These are phyloP conservation scores for Citeromyces siamensis DNA, from an alignment of 1,139 yeast species.

Conservation along the genomic window DNA sequence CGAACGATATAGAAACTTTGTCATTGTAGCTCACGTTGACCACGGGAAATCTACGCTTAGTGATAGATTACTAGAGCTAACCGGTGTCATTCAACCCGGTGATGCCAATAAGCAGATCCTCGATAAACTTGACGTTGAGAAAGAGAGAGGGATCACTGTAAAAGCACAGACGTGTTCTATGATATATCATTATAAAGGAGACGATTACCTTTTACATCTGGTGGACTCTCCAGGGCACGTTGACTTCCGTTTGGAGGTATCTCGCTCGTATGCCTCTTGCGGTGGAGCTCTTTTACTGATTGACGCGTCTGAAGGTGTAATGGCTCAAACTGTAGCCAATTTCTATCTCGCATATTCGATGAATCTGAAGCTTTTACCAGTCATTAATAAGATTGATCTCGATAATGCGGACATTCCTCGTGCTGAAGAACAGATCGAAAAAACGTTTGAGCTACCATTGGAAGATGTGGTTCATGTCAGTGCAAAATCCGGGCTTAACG, in stretches of 20 bases:
- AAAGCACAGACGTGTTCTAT: conserved; percentile 95
- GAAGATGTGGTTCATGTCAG: conserved; percentile 78
- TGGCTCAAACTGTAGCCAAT: conserved; percentile 96
- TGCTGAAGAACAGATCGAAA: conserved; percentile 74
- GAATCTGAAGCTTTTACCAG: conserved; percentile 75
- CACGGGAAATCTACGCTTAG: conserved; percentile 93
- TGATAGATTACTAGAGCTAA: conserved; percentile 74
- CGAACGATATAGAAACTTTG: conserved; percentile 76
- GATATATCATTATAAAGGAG: conserved; percentile 62
- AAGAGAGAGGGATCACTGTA: conserved; percentile 93
- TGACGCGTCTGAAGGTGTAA: conserved; percentile 95
- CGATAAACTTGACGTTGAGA: conserved; percentile 87
- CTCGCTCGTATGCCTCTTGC: conserved; percentile 90
- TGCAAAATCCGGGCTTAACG: conserved; percentile 84
- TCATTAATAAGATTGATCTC: conserved; percentile 84
- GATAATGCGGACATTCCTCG: conserved; percentile 78
- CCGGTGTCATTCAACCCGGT: conserved; percentile 77
- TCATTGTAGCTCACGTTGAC: conserved; percentile 95
- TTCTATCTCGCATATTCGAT: conserved; percentile 81
- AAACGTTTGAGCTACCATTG: conserved; percentile 66
- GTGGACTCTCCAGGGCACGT: conserved; percentile 99
- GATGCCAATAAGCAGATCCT: conserved; percentile 73
- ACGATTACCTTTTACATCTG: conserved; percentile 74
- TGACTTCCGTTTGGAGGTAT: conserved; percentile 89
- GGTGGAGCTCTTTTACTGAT: conserved; percentile 87